Base-by-base conservation (phyloP, 1,139 yeast species). In the Taphrina populina region DNA sequence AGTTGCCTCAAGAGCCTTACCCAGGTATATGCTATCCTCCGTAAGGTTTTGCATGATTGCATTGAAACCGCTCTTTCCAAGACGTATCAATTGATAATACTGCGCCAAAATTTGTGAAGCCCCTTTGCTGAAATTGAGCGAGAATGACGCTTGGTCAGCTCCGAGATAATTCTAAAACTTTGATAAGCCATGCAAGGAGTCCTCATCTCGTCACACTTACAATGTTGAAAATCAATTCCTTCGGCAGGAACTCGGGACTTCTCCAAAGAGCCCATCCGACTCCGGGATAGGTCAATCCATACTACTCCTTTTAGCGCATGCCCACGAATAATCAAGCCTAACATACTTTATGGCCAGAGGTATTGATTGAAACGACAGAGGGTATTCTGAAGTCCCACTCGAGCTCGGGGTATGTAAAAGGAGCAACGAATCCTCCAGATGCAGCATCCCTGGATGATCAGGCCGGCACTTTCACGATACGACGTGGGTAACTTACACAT, bases 401-500 rank as follows among this genome's bases (percentile, higher is more conserved):
- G 19, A 84, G 69, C 57, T 81, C 72, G 4, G 56, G 54, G n/a
- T 37, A 15, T 11, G 33, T 39, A 32, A 49, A 49, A 8, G 54
- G 54, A 6, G 63, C 63, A 10, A 61, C 79, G 66, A 88, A 81
- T 1, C 85, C 96, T 57, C 96, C 96, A 41, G 88, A 80, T 1
- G 96, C 96, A 62, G 94, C 96, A 69, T 88, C 96, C 10, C 7
- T 27, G 11, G 11, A 27, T 27, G 10, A 71, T 88, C 88, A n/a
- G n/a, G n/a, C n/a, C n/a, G n/a, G n/a, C n/a, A n/a, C n/a, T n/a
- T n/a, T n/a, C n/a, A n/a, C n/a, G n/a, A n/a, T n/a, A n/a, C n/a
- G n/a, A n/a, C n/a, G n/a, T n/a, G n/a, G 1, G 96, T 96, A 62
- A 94, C 96, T 69, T 88, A 96, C 33, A 88, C 94, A 67, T 88